A percentile compares a stretch with the other conserved stretches of the same genome.
Conservation (phyloP, 805 yeast species). For the Naumovozyma dairenensis region DNA sequence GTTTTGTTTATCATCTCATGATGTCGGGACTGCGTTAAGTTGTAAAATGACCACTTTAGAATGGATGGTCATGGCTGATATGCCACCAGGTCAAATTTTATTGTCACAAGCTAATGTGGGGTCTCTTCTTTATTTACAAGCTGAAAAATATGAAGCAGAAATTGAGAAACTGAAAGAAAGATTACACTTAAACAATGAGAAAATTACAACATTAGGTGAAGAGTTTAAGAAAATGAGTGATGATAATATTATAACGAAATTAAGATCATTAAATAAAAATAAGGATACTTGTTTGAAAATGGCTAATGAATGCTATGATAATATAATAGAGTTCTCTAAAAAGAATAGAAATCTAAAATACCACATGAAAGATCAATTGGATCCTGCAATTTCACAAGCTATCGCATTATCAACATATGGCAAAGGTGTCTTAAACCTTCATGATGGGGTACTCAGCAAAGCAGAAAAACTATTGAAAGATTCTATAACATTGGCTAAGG, state of each 20-base stretch:
- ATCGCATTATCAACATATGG: conserved; percentile 79
- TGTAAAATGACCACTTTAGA: conserved; percentile 55
- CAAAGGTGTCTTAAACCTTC: conserved; percentile 68
- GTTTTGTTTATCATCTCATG: conserved; percentile 59
- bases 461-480: conserved; percentile 59
- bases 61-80: conserved; percentile 66
- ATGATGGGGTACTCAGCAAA: conserved; percentile 41
- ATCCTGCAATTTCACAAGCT: conserved; percentile 45
- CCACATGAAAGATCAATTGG: conserved; percentile 30
- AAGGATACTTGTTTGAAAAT: conserved; percentile 24
- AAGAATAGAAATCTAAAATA: conserved; percentile 25
- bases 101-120: conserved; percentile 63
- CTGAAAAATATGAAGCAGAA: conserved; percentile 52
- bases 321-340: conserved; percentile 35
- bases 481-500: conserved; percentile 60
- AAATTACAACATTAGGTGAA: conserved; percentile 1
- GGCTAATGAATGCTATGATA: conserved; percentile 35
- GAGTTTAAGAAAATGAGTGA: conserved; percentile 12
- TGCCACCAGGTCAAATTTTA: conserved; percentile 52
- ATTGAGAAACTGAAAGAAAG: conserved; percentile 17
- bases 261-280: conserved; percentile 20
- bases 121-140: conserved; percentile 55
- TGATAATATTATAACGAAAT: conserved; percentile 16
- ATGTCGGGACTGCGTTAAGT: conserved; percentile 48
- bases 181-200: not conserved